These are phyloP conservation scores for Lycium ferocissimum DNA, from an alignment of 257 asterid genomes.

Conservation along the genomic window DNA sequence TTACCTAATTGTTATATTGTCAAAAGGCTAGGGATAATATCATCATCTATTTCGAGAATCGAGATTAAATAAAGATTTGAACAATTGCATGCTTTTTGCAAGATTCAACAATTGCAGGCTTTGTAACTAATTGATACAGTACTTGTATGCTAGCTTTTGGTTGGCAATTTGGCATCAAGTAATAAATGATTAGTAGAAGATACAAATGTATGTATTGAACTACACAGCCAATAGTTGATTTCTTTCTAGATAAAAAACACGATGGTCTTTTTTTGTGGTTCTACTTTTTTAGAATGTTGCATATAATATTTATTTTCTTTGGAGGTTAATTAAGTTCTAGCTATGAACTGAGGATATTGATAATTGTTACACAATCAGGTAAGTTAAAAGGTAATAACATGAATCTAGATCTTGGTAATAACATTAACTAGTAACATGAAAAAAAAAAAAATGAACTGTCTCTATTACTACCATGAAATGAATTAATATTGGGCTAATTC, in stretches of 20 bases:
- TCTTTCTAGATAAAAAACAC: too few species aligned
- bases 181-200: not conserved
- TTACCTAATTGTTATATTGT: not conserved
- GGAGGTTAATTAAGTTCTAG: not conserved
- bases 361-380: too few species aligned
- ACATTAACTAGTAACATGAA: too few species aligned
- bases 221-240: not conserved
- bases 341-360: not conserved
- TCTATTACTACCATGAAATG: too few species aligned
- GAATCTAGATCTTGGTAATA: not conserved
- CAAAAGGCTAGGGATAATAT: not conserved
- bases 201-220: not conserved
- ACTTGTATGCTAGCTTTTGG: not conserved
- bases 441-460: too few species aligned
- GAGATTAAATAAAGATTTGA: not conserved
- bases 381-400: not conserved
- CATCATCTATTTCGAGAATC: conserved; percentile 7
- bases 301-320: too few species aligned
- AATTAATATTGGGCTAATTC: too few species aligned
- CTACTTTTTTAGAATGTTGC: not conserved
- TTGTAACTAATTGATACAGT: not conserved
- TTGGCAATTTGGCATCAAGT: not conserved
- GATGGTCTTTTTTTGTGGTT: not conserved
- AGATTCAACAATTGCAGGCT: not conserved
- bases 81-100: too few species aligned